phyloP scores from a whole-genome alignment of 2,329 filamentous ascomycete species.

The Fonsecaea nubica region DNA sequence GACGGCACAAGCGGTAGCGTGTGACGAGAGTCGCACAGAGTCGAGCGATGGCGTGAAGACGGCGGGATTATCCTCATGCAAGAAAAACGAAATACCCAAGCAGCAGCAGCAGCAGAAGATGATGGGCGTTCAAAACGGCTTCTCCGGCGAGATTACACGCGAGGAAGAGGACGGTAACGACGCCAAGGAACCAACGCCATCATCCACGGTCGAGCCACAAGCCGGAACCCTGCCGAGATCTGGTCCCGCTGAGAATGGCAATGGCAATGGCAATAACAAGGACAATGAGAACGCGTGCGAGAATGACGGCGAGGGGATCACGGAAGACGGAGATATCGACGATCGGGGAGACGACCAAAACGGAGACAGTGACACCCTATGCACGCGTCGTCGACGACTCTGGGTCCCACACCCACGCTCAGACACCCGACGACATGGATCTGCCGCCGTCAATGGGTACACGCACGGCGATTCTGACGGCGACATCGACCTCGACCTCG shows the following conservation, averaged over 20 bases:
- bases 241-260: neutral
- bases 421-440: neutral
- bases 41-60: neutral
- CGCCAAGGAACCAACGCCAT: neutral
- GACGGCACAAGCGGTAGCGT: neutral
- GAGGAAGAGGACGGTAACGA: neutral
- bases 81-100: neutral
- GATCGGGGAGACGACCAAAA: no score
- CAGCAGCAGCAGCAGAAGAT: neutral
- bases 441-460: neutral
- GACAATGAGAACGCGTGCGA: neutral
- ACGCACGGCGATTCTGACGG: slow-evolving; percentile 5
- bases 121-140: neutral
- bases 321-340: no score
- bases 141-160: neutral
- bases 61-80: neutral
- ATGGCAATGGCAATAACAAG: neutral
- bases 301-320: no score
- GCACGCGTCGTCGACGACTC: neutral
- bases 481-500: neutral
- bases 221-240: neutral
- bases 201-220: neutral
- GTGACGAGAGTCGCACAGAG: neutral
- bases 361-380: neutral
- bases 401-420: neutral